Base-by-base conservation (phyloP, 768 basidiomycete species). In the Mrakia gelida region DNA sequence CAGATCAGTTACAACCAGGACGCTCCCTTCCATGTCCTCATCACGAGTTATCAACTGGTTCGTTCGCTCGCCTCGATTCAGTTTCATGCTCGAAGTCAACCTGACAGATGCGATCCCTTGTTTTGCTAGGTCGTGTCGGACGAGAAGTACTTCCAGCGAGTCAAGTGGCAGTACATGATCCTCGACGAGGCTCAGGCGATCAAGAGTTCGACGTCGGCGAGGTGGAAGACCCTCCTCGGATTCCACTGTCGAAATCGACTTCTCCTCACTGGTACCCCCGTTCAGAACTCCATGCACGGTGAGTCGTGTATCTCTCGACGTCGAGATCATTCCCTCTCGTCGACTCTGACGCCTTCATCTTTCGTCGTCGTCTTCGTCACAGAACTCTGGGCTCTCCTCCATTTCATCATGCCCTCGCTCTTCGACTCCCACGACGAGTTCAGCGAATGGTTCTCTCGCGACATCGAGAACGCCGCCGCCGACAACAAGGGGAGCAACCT, bases 261-360 rank as follows among this genome's bases (percentile, higher is more conserved):
- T 9, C 88, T 99, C 23, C 87, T 99, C 59, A 99, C 97, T 0
- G 97, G 97, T 74, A 99, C 97, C 38, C 97, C 97, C 0, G 98
- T 99, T 79, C 97, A 99, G 84, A 99, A 99, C 84, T 95, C 93
- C 30, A 98, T 99, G 97, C 96, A 98, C 87, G 95, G 95, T 93
- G 79, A 81, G 88, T 79, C 59, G 15, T 6, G 10, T 45, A 9
- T 54, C 15, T 6, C 10, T 45, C 18, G 9, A 15, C 49, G 15
- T 11, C 13, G 3, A 28, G 28, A 1, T 71, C 61, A 9, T 30
- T 23, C 16, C 32, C 15, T 34, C 16, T 13, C 32, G 10, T 65
- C 32, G 63, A 65, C 1, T 4, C 26, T 56, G 11, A 28, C 41
- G 28, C 9, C 26, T 32, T 54, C 28, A 72, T 74, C 3, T 52